Percentiles rank a stretch among this genome's conserved stretches.
These are phyloP conservation scores for Phytophthora megakarya DNA, from an alignment of 352 stramenopile species.

Conservation along the genomic window DNA sequence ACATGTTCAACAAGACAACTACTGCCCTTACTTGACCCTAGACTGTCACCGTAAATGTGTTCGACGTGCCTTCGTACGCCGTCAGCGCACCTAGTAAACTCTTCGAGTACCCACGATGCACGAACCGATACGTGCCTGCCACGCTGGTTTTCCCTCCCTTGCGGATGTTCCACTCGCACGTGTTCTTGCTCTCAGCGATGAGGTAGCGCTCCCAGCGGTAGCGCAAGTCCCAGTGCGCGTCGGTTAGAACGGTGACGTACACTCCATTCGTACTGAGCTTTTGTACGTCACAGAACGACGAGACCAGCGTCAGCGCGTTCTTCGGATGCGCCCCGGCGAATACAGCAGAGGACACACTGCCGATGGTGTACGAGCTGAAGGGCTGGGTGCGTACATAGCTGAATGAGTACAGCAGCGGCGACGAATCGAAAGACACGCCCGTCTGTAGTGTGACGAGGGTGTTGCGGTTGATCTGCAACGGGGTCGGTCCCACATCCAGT, in stretches of 20 bases:
- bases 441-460: too few species aligned
- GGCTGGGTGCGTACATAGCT: constrained; percentile 35
- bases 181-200: constrained; percentile 45
- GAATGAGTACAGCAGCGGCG: constrained; percentile 16
- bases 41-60: constrained; percentile 35
- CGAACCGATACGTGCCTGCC: constrained; percentile 47
- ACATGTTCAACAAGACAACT: too few species aligned
- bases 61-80: constrained; percentile 38
- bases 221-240: constrained; percentile 60
- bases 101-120: constrained; percentile 53
- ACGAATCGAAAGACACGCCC: too few species aligned
- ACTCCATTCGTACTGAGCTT: constrained; percentile 19
- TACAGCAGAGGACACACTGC: constrained; percentile 37
- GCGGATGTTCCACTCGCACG: constrained; percentile 14
- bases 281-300: constrained; percentile 63
- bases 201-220: constrained; percentile 43
- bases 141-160: constrained; percentile 32
- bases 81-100: constrained; percentile 34
- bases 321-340: constrained; percentile 56
- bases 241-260: constrained; percentile 48
- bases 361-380: constrained; percentile 32
- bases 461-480: not conserved
- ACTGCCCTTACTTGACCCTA: too few species aligned
- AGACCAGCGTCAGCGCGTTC: constrained; percentile 41
- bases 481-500: not conserved